A percentile compares a stretch with the other conserved stretches of the same genome.
phyloP scores from a whole-genome alignment of 2,329 filamentous ascomycete genomes.

The Penicillium sp. region DNA sequence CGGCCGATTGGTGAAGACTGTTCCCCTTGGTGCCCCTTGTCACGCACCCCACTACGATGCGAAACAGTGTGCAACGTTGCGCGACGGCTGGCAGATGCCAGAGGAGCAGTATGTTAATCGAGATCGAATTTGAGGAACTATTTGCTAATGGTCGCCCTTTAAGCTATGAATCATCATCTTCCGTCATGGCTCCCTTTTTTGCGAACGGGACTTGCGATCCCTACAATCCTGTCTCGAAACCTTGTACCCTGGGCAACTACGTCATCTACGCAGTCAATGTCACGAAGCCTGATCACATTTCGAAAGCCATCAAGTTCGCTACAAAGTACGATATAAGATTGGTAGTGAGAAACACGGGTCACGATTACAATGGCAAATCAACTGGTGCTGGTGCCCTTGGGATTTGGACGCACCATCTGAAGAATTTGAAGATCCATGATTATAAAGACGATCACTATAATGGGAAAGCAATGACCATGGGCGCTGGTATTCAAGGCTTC shows the following conservation, averaged over 20 bases:
- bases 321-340: slow-evolving; percentile 55
- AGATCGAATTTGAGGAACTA: background rate
- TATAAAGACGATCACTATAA: slow-evolving; percentile 50
- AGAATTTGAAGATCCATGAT: slow-evolving; percentile 29
- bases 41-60: slow-evolving; percentile 56
- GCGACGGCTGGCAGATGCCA: slow-evolving; percentile 50
- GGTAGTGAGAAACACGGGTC: slow-evolving; percentile 49
- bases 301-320: slow-evolving; percentile 44
- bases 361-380: slow-evolving; percentile 37
- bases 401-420: slow-evolving; percentile 40
- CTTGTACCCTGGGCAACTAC: slow-evolving; percentile 35
- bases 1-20: slow-evolving; percentile 56
- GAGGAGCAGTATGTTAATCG: slow-evolving; percentile 47
- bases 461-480: slow-evolving; percentile 59
- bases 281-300: slow-evolving; percentile 28
- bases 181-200: slow-evolving; percentile 45
- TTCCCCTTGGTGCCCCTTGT: slow-evolving; percentile 59
- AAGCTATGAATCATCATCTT: slow-evolving; percentile 64
- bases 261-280: slow-evolving; percentile 43
- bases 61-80: slow-evolving; percentile 47
- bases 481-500: slow-evolving; percentile 58
- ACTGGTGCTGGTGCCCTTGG: slow-evolving; percentile 59
- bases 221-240: slow-evolving; percentile 37
- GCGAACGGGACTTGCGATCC: slow-evolving; percentile 49
- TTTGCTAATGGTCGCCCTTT: background rate